Evolutionary conservation across 495 filamentous ascomycete genomes (phyloP).

Genomic region (Penicillium lagena): DNA sequence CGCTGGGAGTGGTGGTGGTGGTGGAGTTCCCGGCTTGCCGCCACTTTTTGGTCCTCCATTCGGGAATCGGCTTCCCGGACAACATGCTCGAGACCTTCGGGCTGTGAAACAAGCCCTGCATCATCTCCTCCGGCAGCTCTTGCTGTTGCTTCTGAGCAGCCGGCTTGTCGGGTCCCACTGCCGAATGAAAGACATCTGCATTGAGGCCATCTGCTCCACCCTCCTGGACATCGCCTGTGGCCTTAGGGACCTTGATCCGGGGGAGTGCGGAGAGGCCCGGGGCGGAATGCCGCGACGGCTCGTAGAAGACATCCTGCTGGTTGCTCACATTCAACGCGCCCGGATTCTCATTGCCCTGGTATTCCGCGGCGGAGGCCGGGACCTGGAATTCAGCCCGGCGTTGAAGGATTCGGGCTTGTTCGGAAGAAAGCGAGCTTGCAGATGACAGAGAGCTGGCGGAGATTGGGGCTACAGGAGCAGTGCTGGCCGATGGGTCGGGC

Average conservation of each 20-base stretch:
- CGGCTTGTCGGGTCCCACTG: constrained; percentile 14
- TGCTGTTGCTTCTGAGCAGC: constrained; percentile 20
- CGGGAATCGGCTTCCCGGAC: constrained; percentile 18
- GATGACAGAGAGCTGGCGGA: constrained; percentile 3
- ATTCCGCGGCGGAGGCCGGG: constrained; percentile 34
- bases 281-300: constrained; percentile 36
- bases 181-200: constrained; percentile 49
- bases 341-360: constrained; percentile 12
- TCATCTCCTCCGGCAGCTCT: constrained; percentile 48
- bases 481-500: constrained; percentile 10
- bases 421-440: constrained; percentile 18
- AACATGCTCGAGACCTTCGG: constrained; percentile 53
- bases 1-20: background rate
- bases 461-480: background rate
- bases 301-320: constrained; percentile 55
- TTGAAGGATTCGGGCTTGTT: constrained; percentile 40
- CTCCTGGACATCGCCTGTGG: constrained; percentile 38
- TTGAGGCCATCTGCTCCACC: constrained; percentile 42
- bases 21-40: background rate
- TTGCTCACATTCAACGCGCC: constrained; percentile 32
- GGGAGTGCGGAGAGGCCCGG: constrained; percentile 50
- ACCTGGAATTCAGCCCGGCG: constrained; percentile 50
- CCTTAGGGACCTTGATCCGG: constrained; percentile 52
- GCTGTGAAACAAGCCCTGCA: constrained; percentile 56
- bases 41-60: constrained; percentile 5